Percentiles rank a stretch among this genome's conserved stretches.
Evolutionary conservation across 1,139 yeast species (phyloP).

Genomic region (Fermentozyma sake): DNA sequence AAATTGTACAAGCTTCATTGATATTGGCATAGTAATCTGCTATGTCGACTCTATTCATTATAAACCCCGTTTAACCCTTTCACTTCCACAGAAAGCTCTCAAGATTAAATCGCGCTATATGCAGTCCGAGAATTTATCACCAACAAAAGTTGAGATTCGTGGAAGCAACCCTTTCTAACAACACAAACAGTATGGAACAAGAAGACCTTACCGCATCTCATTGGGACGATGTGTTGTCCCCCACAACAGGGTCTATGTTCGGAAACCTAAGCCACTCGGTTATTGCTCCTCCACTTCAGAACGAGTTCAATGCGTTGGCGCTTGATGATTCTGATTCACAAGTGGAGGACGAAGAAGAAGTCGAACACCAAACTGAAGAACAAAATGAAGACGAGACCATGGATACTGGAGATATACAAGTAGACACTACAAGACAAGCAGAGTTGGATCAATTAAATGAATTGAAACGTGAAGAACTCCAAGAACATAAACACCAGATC

Average conservation of each 20-base stretch:
- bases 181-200: conserved; percentile 18
- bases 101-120: too few relatives aligned
- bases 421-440: conserved; percentile 11
- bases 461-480: conserved; percentile 29
- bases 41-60: too few relatives aligned
- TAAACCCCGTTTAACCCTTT: too few relatives aligned
- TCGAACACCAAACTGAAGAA: conserved; percentile 13
- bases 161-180: conserved; percentile 1
- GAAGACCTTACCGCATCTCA: conserved; percentile 26
- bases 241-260: conserved; percentile 9
- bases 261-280: too few relatives aligned
- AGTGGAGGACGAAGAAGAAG: conserved; percentile 17
- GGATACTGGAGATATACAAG: conserved; percentile 2
- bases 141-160: too few relatives aligned
- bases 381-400: conserved; percentile 8
- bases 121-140: too few relatives aligned
- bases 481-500: conserved; percentile 32
- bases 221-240: conserved; percentile 23
- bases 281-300: conserved; percentile 15
- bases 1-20: too few relatives aligned
- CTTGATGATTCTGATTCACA: conserved; percentile 13
- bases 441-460: conserved; percentile 32
- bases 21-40: too few relatives aligned
- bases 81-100: too few relatives aligned
- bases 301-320: conserved; percentile 21